Base-by-base conservation (phyloP, 2,329 filamentous ascomycete genomes). In the Botryotinia narcissicola region DNA sequence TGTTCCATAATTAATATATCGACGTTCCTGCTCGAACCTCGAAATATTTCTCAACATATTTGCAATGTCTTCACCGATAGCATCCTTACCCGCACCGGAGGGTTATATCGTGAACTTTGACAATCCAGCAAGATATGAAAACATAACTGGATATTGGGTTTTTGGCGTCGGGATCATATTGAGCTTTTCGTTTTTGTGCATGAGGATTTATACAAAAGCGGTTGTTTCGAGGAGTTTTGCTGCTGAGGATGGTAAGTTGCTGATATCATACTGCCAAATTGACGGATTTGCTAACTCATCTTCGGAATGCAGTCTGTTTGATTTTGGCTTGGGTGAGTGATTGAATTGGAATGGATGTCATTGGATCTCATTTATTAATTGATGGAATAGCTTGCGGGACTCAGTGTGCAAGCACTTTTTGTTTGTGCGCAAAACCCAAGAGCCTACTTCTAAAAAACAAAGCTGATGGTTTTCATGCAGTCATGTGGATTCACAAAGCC, bases 291-390 rank as follows among this genome's bases (percentile, higher is more conserved):
- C 66, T 57, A 68, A 68, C 37, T 14, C 12, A 3, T 68, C 10
- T 42, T 40, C 16, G 22, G 25, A 16, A 22, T 22, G 3, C 9
- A 71, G 69, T 32, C 18, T 71, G 42, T 63, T 46, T 71, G 29
- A 71, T 71, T 18, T 20, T 71, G 20, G 69, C 69, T 25, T 71
- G 69, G 69, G 69, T 71, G 40, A 71, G 69, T 64, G 8, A 51
- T 22, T 22, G 18, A 6, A 1, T 37, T 40, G 5, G 25, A 68
- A n/a, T 32, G 16, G 9, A 64, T 71, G 14, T 12, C 3, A 20
- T 37, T 48, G 8, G 0, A 51, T 51, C 4, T 51, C 2, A 12
- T 40, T 40, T 63, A 51, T 32, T 71, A 46, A 71, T 20, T 7
- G 32, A 51, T 18, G 22, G 35, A 32, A 63, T 51, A 71, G 69